Percentiles rank a stretch among this genome's conserved stretches.
These are phyloP conservation scores for Arachis monticola DNA, from an alignment of 331 rosid species.

Conservation along the genomic window DNA sequence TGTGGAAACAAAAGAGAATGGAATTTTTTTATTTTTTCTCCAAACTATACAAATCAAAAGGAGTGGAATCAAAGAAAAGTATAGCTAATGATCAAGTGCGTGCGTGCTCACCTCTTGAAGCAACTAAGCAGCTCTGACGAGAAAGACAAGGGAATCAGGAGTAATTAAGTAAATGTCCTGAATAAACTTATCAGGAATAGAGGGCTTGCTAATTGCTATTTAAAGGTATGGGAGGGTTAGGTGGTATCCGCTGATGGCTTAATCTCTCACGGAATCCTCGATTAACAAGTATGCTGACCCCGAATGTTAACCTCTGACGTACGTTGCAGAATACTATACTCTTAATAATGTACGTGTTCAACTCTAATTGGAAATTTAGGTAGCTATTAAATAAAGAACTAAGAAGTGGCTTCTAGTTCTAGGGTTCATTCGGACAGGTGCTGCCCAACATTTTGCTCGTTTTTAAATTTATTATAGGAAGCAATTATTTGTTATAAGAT, in stretches of 20 bases:
- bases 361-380: conserved; percentile 4
- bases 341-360: not conserved
- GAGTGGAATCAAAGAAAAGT: conserved; percentile 66
- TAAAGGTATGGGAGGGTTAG: not conserved
- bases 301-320: not conserved
- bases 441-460: not conserved
- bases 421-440: conserved; percentile 7
- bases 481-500: not conserved
- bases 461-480: not conserved
- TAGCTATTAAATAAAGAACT: not conserved
- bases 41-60: conserved; percentile 17
- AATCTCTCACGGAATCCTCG: not conserved
- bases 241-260: not conserved
- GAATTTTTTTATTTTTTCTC: conserved; percentile 40
- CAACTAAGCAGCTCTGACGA: not conserved
- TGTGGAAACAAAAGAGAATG: conserved; percentile 9
- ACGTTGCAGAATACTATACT: not conserved
- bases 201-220: too few relatives aligned
- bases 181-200: too few relatives aligned
- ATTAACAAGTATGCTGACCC: conserved; percentile 3
- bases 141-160: too few relatives aligned
- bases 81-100: conserved; percentile 12
- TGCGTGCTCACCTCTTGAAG: conserved; percentile 9
- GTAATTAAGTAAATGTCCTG: too few relatives aligned
- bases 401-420: not conserved